Base-by-base conservation (phyloP, 495 filamentous ascomycete genomes). In the Cercophora scortea region DNA sequence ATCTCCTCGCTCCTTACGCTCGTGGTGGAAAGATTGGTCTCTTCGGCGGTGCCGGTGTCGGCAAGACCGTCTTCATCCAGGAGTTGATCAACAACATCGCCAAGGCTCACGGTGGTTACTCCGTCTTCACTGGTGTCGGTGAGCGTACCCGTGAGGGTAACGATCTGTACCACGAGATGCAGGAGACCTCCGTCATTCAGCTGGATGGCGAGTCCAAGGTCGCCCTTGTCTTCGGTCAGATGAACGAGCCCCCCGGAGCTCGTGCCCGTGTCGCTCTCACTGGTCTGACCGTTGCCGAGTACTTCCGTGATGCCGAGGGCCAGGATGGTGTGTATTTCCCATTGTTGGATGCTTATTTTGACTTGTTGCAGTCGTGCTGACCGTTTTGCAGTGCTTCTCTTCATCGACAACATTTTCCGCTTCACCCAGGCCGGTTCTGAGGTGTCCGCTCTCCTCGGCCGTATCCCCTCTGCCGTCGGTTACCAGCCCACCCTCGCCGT, bases 1-100 rank as follows among this genome's bases (percentile, higher is more conserved):
- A 98, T 71, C 79, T 98, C 60, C 82, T 98, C 61, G 93, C 93
- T 68, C 93, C 93, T 63, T 98, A 98, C 74, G 93, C 93, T 76
- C 93, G 93, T 91, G 93, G 93, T 87, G 93, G 93, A 84, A 98
- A 98, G 86, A 98, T 98, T 83, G 93, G 93, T 88, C 94, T 98
- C 69, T 98, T 98, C 79, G 93, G 93, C 79, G 93, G 93, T 93
- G 93, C 93, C 67, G 93, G 93, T 93, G 93, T 98, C 80, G 93
- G 93, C 76, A 98, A 98, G 87, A 98, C 93, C 71, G 93, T 98
- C 79, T 98, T 98, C 82, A 98, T 98, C 73, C 93, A 98, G 83
- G 93, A 98, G 79, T 77, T 98, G 70, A 98, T 98, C 71, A 98
- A 98, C 89, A 98, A 98, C 85, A 96, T 98, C 68, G 93, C 93